Base-by-base conservation (phyloP, 2,329 filamentous ascomycete genomes). In the Aspergillus quadricinctus region DNA sequence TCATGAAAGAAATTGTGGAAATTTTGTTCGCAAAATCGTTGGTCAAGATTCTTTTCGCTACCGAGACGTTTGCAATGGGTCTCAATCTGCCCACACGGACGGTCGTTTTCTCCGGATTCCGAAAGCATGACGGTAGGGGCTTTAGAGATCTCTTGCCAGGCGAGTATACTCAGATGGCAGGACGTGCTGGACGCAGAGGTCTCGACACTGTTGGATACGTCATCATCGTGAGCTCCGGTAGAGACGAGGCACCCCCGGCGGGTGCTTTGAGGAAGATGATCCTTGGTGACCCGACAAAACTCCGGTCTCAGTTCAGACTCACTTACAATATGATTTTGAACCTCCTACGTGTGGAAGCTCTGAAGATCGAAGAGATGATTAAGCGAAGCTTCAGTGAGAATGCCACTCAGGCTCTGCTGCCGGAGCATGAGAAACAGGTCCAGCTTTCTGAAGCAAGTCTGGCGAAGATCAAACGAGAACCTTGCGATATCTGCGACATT, bases 271-370 rank as follows among this genome's bases (percentile, higher is more conserved):
- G 90, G 57, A 89, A 91, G 68, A 97, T 99, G 91, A 97, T 99
- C 61, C 82, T 97, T 3, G 94, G 94, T 53, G 90, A 96, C 67
- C 93, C 94, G 31, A 96, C 92, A 27, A 97, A 97, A 76, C 82
- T 99, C 50, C 86, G 92, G 49, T 97, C 93, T 6, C 94, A 99
- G 69, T 99, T 99, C 80, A 86, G 94, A 58, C 80, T 99, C 49
- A 99, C 95, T 0, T 99, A 99, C 80, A 99, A 97, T 76, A 99
- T 99, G 94, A 99, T 99, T 58, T 79, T 99, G 29, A 99, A 97
- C 69, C 80, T 99, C 31, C 80, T 99, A 50, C 88, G 94, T 37
- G 94, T 99, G 2, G 94, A 99, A 73, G 94, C 94, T 2, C 77
- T 99, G 62, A 97, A 97, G 78, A 97, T 99, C 65, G 94, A 99